Percentiles rank a stretch among this genome's conserved stretches.
phyloP scores from a whole-genome alignment of 306 rosid species.

The Prunus dulcis region DNA sequence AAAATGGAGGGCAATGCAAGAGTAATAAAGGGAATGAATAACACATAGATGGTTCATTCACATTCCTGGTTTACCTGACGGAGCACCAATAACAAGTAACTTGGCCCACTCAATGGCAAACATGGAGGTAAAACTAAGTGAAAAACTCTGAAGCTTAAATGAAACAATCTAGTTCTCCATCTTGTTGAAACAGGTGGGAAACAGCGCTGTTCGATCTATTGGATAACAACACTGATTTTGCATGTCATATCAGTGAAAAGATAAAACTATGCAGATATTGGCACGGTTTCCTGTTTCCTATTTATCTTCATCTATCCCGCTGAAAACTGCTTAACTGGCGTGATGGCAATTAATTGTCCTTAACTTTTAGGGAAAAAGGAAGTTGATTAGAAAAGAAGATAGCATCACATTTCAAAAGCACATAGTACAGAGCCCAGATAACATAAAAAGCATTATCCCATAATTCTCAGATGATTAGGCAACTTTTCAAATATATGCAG shows the following conservation, averaged over 20 bases:
- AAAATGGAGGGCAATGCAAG: neutral
- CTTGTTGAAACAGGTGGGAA: neutral
- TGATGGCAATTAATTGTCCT: neutral
- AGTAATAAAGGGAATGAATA: neutral
- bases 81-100: neutral
- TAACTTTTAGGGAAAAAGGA: neutral
- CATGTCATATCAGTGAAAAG: neutral
- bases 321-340: neutral
- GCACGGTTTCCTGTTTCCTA: neutral
- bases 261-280: neutral
- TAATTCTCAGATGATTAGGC: neutral
- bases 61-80: neutral
- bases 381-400: slow-evolving; percentile 2
- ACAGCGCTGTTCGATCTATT: neutral
- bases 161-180: neutral
- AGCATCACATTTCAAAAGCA: neutral
- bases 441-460: neutral
- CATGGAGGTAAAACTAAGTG: neutral
- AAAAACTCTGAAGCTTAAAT: neutral
- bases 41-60: neutral
- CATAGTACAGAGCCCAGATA: neutral
- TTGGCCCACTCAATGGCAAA: neutral
- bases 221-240: neutral
- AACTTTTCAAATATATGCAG: neutral
- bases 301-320: neutral